Percentiles rank a stretch among this genome's conserved stretches.
These are phyloP conservation scores for Parathielavia hyrcaniae DNA, from an alignment of 495 filamentous ascomycete species.

Conservation along the genomic window DNA sequence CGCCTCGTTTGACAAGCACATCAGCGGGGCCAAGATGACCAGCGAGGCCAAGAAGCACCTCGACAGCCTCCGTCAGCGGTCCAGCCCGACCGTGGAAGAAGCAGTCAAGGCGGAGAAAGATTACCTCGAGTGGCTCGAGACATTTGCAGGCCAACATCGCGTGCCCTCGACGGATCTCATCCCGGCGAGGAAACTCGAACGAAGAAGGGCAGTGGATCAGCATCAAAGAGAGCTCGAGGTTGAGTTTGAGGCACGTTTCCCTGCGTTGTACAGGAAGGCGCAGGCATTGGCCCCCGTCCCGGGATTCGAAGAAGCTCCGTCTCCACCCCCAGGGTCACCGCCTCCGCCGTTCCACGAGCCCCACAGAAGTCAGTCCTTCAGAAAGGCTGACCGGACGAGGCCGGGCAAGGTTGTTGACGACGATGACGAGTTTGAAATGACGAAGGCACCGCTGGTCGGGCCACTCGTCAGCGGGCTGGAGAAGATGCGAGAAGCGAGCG, in stretches of 20 bases:
- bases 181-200: constrained; percentile 36
- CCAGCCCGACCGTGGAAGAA: constrained; percentile 32
- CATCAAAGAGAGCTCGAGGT: constrained; percentile 38
- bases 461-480: constrained; percentile 29
- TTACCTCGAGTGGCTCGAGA: constrained; percentile 37
- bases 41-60: constrained; percentile 39
- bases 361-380: constrained; percentile 3
- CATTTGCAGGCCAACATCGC: constrained; percentile 36
- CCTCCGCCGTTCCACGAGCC: constrained; percentile 15
- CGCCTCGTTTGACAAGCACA: constrained; percentile 41
- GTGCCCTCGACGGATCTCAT: constrained; percentile 33
- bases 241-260: constrained; percentile 35
- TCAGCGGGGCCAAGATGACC: constrained; percentile 38
- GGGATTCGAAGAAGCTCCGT: background rate
- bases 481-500: constrained; percentile 28
- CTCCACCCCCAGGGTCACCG: constrained; percentile 8
- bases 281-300: constrained; percentile 25
- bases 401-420: constrained; percentile 10
- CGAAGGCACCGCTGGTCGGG: constrained; percentile 26
- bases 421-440: constrained; percentile 14
- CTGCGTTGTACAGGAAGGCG: constrained; percentile 34
- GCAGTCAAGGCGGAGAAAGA: constrained; percentile 22
- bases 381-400: constrained; percentile 23
- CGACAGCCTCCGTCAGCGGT: constrained; percentile 34
- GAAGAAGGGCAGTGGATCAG: constrained; percentile 32